These are phyloP conservation scores for Suillus weaverae DNA, from an alignment of 768 basidiomycete species.

Conservation along the genomic window DNA sequence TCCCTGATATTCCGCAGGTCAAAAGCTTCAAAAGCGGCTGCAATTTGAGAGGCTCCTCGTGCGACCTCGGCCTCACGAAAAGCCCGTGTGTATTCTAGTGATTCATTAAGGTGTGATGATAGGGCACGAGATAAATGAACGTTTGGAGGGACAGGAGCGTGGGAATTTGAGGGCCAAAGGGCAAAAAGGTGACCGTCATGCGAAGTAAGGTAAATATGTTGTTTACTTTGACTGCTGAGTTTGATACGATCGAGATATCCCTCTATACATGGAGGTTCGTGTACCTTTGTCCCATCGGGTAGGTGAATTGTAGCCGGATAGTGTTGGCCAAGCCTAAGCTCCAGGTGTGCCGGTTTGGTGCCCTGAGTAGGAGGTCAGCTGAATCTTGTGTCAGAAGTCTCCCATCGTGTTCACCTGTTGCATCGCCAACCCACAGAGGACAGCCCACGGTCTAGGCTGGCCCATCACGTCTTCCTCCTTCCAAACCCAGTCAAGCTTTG, in stretches of 20 bases:
- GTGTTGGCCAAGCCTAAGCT: constrained; percentile 77
- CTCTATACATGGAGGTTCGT: constrained; percentile 82
- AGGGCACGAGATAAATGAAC: constrained; percentile 33
- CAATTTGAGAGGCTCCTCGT: constrained; percentile 64
- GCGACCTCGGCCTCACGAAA: constrained; percentile 54
- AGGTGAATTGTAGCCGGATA: constrained; percentile 47
- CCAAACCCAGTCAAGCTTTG: constrained; percentile 86
- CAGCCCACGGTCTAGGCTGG: constrained; percentile 62
- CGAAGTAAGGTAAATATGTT: constrained; percentile 66
- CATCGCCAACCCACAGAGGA: constrained; percentile 75
- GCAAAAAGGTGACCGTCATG: constrained; percentile 77
- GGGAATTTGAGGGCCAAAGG: constrained; percentile 48
- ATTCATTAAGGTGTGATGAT: constrained; percentile 27
- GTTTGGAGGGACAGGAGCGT: constrained; percentile 73
- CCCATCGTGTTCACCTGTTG: constrained; percentile 53
- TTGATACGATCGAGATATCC: constrained; percentile 80
- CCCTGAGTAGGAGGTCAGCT: constrained; percentile 29
- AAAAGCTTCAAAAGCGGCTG: constrained; percentile 62
- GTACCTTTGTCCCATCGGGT: constrained; percentile 42
- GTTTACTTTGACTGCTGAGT: constrained; percentile 54
- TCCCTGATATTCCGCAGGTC: constrained; percentile 70
- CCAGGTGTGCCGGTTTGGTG: constrained; percentile 52
- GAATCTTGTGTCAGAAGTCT: constrained; percentile 4
- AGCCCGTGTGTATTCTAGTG: constrained; percentile 29
- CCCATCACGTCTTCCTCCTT: constrained; percentile 66